Conservation (phyloP, 345 rosid genomes). For the Lagerstroemia speciosa region DNA sequence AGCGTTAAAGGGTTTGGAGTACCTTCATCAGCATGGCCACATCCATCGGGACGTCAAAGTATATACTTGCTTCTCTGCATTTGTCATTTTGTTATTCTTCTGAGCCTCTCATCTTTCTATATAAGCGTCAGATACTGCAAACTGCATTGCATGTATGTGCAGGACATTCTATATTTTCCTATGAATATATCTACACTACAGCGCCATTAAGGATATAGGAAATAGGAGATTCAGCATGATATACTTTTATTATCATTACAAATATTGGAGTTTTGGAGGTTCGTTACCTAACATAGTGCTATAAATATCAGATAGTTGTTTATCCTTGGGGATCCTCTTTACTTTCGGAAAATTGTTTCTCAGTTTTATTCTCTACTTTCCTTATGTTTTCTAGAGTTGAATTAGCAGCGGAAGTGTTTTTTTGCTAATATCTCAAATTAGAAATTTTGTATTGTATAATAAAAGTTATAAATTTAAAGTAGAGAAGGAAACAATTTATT, state of each 20-base stretch:
- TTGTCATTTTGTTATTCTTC: neutral
- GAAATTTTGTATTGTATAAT: too few species aligned
- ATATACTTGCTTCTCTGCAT: conserved; percentile 12
- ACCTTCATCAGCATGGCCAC: conserved; percentile 98
- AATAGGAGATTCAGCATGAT: neutral
- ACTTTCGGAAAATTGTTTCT: too few species aligned
- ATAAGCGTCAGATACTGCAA: neutral
- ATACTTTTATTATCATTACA: too few species aligned
- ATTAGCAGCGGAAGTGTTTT: too few species aligned
- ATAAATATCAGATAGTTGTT: too few species aligned
- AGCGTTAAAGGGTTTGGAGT: conserved; percentile 79
- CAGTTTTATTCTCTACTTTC: too few species aligned
- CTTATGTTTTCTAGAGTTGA: too few species aligned
- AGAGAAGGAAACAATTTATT: too few species aligned
- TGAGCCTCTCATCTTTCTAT: neutral
- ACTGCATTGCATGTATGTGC: neutral
- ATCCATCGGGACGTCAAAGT: conserved; percentile 98
- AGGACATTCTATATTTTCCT: neutral
- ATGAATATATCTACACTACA: neutral
- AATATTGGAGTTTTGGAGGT: neutral
- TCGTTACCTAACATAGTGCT: too few species aligned
- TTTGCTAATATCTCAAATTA: too few species aligned
- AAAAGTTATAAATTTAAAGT: too few species aligned
- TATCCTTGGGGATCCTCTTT: too few species aligned
- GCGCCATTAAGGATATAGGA: neutral